phyloP scores from a whole-genome alignment of 345 rosid genomes.

The Brassica incana region DNA sequence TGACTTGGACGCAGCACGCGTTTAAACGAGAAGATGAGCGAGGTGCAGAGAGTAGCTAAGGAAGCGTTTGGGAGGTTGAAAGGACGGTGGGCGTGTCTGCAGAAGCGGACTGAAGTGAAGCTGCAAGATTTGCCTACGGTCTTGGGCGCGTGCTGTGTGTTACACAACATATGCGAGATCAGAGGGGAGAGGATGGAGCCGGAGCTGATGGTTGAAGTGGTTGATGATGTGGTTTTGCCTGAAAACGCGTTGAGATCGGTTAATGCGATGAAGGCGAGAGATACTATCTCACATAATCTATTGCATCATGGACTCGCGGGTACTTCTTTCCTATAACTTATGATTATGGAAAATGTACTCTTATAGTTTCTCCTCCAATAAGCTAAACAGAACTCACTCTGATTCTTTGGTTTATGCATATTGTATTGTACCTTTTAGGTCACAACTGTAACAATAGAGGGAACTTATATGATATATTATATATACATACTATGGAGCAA shows the following conservation, averaged over 20 bases:
- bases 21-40: conserved; percentile 76
- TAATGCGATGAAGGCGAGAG: conserved; percentile 62
- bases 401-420: conserved; percentile 43
- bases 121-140: conserved; percentile 76
- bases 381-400: conserved; percentile 11
- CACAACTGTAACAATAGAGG: conserved; percentile 27
- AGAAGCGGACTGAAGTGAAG: conserved; percentile 77
- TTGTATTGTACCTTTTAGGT: conserved; percentile 32
- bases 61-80: conserved; percentile 71
- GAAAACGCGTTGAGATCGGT: conserved; percentile 55
- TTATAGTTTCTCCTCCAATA: background rate
- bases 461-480: conserved; percentile 23
- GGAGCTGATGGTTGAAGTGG: conserved; percentile 46
- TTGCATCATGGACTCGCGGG: conserved; percentile 78
- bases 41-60: conserved; percentile 55
- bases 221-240: conserved; percentile 76
- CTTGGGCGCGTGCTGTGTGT: conserved; percentile 77
- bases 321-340: conserved; percentile 52
- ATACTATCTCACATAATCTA: conserved; percentile 75
- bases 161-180: conserved; percentile 77
- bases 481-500: background rate
- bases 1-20: conserved; percentile 85
- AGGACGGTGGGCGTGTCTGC: conserved; percentile 78
- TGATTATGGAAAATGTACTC: conserved; percentile 12
- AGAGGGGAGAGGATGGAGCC: conserved; percentile 54